A percentile compares a stretch with the other conserved stretches of the same genome.
phyloP scores from a whole-genome alignment of 139 green algal species.

The Auxenochlorella pyrenoidosa region DNA sequence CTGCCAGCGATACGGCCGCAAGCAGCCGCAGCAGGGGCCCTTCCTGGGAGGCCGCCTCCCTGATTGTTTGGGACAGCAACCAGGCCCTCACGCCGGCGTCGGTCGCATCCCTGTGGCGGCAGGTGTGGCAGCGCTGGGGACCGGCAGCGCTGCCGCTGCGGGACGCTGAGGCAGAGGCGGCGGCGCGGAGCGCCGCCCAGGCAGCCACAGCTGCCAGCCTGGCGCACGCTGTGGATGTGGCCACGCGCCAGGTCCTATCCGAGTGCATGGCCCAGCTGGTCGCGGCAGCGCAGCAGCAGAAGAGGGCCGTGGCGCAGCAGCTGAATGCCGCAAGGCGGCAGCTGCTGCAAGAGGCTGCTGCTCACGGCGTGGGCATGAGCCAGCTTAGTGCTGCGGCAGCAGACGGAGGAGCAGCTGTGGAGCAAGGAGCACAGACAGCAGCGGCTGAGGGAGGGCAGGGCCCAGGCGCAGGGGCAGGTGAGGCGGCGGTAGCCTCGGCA shows the following conservation, averaged over 20 bases:
- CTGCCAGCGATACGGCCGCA: too few species aligned
- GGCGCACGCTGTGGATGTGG: slow-evolving; percentile 14
- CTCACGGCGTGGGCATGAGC: too few species aligned
- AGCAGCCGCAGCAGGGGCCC: neutral
- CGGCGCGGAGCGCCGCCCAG: neutral
- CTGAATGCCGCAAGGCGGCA: neutral
- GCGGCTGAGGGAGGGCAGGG: neutral
- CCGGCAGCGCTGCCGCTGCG: neutral
- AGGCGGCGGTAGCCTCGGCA: neutral
- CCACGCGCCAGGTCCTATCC: slow-evolving; percentile 2
- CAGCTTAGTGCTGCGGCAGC: neutral
- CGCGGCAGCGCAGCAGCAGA: neutral
- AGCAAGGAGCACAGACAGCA: neutral
- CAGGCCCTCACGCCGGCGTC: neutral
- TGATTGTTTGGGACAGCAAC: neutral
- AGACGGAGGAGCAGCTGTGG: neutral
- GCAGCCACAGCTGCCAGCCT: slow-evolving; percentile 11
- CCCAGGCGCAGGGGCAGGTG: neutral
- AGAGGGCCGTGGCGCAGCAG: slow-evolving; percentile 11
- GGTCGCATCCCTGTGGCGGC: neutral
- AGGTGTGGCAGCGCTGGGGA: slow-evolving; percentile 9
- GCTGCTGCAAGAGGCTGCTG: slow-evolving; percentile 4
- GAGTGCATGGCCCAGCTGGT: slow-evolving; percentile 2
- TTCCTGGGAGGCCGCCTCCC: neutral
- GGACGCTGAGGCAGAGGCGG: neutral